These are phyloP conservation scores for Aureobasidium zeae DNA, from an alignment of 2,329 filamentous ascomycete species.

Conservation along the genomic window DNA sequence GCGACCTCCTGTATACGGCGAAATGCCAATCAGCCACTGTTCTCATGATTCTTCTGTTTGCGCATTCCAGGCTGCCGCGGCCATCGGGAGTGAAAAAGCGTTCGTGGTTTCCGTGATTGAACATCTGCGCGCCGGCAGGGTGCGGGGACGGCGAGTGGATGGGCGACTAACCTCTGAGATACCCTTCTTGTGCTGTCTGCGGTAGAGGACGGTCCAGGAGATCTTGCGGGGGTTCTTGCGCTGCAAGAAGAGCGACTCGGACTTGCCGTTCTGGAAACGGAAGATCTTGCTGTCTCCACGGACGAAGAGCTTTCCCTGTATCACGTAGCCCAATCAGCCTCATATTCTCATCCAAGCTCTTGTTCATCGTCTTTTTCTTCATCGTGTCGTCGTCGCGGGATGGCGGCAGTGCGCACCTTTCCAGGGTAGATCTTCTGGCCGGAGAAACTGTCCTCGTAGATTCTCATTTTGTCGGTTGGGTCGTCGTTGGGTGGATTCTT, in stretches of 20 bases:
- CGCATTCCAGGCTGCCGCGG: conserved; percentile 10
- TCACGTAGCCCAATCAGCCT: conserved; percentile 17
- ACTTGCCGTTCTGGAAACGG: conserved; percentile 99
- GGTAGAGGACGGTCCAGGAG: conserved; percentile 96
- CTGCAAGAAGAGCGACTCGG: conserved; percentile 99
- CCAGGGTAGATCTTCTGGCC: conserved; percentile 71
- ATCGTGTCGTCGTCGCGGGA: neutral
- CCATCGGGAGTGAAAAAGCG: neutral
- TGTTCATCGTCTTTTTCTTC: neutral
- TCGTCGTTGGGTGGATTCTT: conserved; percentile 15
- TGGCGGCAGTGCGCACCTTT: conserved; percentile 49
- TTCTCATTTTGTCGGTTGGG: conserved; percentile 53
- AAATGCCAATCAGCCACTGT: conserved; percentile 18
- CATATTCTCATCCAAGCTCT: conserved; percentile 9
- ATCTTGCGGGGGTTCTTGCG: conserved; percentile 99
- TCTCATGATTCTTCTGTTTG: neutral
- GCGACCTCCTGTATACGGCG: conserved; percentile 77
- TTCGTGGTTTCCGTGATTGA: neutral
- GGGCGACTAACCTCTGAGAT: conserved; percentile 86
- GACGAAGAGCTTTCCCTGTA: conserved; percentile 97
- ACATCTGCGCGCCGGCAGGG: neutral
- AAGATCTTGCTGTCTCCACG: conserved; percentile 99
- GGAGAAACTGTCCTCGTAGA: conserved; percentile 71
- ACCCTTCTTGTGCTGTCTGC: conserved; percentile 99
- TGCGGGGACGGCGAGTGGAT: neutral